Conservation (phyloP, 139 green algal species). For the Picocystis salinarum region DNA sequence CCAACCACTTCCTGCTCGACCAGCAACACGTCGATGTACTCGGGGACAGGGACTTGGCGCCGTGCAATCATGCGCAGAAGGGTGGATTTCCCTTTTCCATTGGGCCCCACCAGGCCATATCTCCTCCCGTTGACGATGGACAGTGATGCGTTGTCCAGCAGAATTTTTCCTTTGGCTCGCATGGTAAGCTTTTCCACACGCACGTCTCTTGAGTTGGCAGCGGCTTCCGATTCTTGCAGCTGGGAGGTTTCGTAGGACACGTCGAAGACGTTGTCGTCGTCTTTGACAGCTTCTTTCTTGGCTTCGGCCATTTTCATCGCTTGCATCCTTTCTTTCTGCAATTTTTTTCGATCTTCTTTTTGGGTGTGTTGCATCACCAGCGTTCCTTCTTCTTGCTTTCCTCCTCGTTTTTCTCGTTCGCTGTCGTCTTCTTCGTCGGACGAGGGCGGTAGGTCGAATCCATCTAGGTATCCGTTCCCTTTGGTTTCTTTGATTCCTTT, state of each 20-base stretch:
- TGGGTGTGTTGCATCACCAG: slow-evolving; percentile 7
- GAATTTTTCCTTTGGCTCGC: slow-evolving; percentile 88
- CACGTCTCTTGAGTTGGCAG: not conserved
- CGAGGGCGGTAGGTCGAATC: slow-evolving; percentile 73
- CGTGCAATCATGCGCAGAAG: slow-evolving; percentile 33
- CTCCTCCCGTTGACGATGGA: slow-evolving; percentile 66
- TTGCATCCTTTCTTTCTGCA: slow-evolving; percentile 20
- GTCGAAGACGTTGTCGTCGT: slow-evolving; percentile 93
- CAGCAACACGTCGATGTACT: slow-evolving; percentile 90
- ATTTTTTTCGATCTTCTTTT: slow-evolving; percentile 18
- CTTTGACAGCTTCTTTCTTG: slow-evolving; percentile 61
- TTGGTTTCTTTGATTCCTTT: not conserved
- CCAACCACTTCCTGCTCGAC: slow-evolving; percentile 95
- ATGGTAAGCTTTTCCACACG: slow-evolving; percentile 90
- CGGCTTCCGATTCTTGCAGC: not conserved
- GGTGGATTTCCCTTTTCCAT: slow-evolving; percentile 92
- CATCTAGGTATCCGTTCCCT: slow-evolving; percentile 52
- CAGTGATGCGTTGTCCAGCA: slow-evolving; percentile 80
- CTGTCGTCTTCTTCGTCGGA: slow-evolving; percentile 48
- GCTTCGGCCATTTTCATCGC: slow-evolving; percentile 41
- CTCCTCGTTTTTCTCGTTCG: slow-evolving; percentile 24
- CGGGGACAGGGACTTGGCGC: slow-evolving; percentile 69
- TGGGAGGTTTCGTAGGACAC: slow-evolving; percentile 67
- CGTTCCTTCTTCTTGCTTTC: slow-evolving; percentile 22
- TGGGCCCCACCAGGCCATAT: slow-evolving; percentile 37